Evolutionary conservation across 202 grass and related monocot species (phyloP), one percentile per base, ranked within the genome.

Genomic region (Setaria italica): DNA sequence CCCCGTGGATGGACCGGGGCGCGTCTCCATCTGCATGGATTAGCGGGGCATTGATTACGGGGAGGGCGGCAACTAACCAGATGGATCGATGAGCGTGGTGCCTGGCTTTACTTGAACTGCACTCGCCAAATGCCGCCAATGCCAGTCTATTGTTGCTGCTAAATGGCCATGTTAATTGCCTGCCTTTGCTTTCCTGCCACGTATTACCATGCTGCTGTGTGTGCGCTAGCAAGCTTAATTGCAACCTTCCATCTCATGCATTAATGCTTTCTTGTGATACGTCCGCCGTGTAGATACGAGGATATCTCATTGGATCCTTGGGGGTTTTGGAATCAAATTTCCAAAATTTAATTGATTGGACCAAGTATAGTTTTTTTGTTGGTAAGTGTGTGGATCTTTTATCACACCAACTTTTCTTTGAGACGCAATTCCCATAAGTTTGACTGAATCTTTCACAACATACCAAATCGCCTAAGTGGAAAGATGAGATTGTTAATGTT

Each of bases 1-100:
- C 13, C 9, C 34, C 49, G 9, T 39, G 19, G 41, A 67, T 56
- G 33, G 8, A 43, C 19, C 11, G 9, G 42, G 4, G 2, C 9
- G 54, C 66, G 67, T 84, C 87, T 9, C 20, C 29, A 15, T 90
- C 74, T 74, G 74, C 88, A 69, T 87, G 84, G 84, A 54, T 80
- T 69, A 53, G 87, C 55, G 68, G 21, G 68, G 25, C 84, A 90
- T 90, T 87, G n/a, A 84, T 20, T 60, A 16, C 25, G 25, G 43
- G 33, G 68, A 72, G 53, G 35, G 34, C 77, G 54, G 76, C 87
- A 84, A 79, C 35, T 10, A 70, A 83, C 66, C 47, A 78, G 42
- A 46, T 67, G 79, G 78, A 82, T 15, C 4, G 77, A 17, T 16
- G 42, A 6, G 45, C 49, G 35, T 63, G 42, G 12, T 6, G 15